Evolutionary conservation across 2,329 filamentous ascomycete species (phyloP).

Genomic region (Epichloe baconii): DNA sequence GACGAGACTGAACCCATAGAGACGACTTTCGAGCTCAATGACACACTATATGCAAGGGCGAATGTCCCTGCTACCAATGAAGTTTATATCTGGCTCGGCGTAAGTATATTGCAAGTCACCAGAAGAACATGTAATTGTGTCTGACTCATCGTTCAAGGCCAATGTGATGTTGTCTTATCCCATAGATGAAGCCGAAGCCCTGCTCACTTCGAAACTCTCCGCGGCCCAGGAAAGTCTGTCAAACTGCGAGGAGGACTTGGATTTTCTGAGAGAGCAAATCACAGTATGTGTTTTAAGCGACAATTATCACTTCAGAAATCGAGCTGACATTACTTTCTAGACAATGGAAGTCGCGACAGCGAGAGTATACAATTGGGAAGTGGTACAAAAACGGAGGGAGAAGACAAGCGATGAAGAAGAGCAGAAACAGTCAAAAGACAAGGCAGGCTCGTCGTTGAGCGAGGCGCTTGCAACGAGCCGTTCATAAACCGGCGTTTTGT

Average conservation of each 20-base stretch:
- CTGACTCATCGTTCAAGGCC: constrained; percentile 38
- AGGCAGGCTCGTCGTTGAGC: constrained; percentile 5
- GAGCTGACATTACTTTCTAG: constrained; percentile 28
- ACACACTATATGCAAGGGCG: constrained; percentile 86
- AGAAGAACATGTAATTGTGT: background rate
- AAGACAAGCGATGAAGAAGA: constrained; percentile 50
- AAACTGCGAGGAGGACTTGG: constrained; percentile 94
- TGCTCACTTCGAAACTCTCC: constrained; percentile 64
- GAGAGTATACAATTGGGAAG: constrained; percentile 98
- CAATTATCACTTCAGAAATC: constrained; percentile 1
- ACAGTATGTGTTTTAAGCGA: constrained; percentile 49
- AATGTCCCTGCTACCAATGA: constrained; percentile 72
- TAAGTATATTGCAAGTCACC: constrained; percentile 22
- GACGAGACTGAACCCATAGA: constrained; percentile 58
- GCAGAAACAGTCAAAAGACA: constrained; percentile 24
- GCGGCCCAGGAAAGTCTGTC: constrained; percentile 66
- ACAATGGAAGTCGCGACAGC: constrained; percentile 95
- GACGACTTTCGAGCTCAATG: constrained; percentile 91
- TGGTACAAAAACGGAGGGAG: constrained; percentile 88
- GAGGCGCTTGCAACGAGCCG: background rate
- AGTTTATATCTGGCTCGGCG: constrained; percentile 94
- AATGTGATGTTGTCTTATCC: constrained; percentile 98
- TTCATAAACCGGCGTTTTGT: background rate
- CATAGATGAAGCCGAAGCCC: constrained; percentile 68
- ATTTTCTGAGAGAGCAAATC: constrained; percentile 92